Evolutionary conservation across 2,329 filamentous ascomycete genomes (phyloP).

Genomic region (Fusarium haematococcum): DNA sequence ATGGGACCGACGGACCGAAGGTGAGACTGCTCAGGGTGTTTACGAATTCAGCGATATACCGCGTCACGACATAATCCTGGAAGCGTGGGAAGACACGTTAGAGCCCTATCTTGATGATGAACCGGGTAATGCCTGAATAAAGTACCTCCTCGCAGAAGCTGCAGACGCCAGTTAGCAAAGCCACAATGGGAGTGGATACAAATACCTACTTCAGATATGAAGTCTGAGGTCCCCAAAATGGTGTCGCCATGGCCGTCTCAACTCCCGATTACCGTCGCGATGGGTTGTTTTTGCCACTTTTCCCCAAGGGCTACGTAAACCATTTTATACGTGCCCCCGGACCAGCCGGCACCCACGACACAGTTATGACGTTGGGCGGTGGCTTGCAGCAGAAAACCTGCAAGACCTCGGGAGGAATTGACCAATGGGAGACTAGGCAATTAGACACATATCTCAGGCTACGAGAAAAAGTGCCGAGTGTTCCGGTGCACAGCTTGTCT

Average conservation of each 20-base stretch:
- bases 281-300: neutral
- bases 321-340: neutral
- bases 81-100: neutral
- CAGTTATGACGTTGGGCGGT: neutral
- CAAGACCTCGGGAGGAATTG: neutral
- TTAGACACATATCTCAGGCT: neutral
- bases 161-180: neutral
- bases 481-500: neutral
- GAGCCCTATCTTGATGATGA: neutral
- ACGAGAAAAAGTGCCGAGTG: neutral
- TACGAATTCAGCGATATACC: conserved; percentile 58
- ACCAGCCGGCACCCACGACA: neutral
- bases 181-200: fast-evolving
- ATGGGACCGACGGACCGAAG: conserved; percentile 42
- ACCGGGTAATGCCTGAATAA: neutral
- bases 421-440: neutral
- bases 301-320: neutral
- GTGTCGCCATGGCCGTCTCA: conserved; percentile 16
- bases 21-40: conserved; percentile 57
- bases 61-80: conserved; percentile 55
- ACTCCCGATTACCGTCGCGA: neutral
- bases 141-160: conserved; percentile 49
- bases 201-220: conserved; percentile 47
- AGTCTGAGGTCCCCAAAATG: conserved; percentile 48
- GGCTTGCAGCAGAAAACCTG: neutral